Conservation (phyloP, 75 land plant species). For the Pinus taeda region DNA sequence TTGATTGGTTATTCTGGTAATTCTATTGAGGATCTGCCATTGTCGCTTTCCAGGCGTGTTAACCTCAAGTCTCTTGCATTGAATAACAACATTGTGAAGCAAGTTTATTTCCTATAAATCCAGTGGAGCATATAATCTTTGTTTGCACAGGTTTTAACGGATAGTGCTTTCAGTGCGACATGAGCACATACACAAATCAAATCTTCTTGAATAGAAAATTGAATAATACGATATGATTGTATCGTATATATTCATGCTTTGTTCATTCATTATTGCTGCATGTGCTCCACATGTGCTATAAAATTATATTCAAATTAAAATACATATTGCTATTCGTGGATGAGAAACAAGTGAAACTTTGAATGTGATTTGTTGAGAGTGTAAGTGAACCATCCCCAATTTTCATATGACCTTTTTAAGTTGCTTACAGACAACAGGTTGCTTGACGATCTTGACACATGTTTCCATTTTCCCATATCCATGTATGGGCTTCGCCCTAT, state of each 20-base stretch:
- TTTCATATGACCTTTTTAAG: neutral
- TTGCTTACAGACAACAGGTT: neutral
- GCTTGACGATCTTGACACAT: neutral
- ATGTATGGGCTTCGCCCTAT: too few species aligned
- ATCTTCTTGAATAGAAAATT: neutral
- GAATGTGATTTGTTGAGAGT: neutral
- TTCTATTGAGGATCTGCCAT: constrained; percentile 70
- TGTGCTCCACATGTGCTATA: neutral
- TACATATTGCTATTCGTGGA: neutral
- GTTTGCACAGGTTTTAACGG: too few species aligned
- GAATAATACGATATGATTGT: neutral
- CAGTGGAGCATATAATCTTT: neutral
- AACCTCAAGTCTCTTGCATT: constrained; percentile 75
- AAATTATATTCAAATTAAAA: neutral
- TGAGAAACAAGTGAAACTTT: neutral
- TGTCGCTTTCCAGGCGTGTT: constrained; percentile 66
- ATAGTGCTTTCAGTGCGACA: too few species aligned
- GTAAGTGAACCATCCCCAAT: neutral
- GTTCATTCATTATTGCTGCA: neutral
- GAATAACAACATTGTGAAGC: constrained; percentile 54
- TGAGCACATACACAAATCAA: neutral
- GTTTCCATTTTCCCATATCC: too few species aligned
- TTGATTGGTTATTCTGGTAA: constrained; percentile 48
- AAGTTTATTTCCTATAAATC: constrained; percentile 37
- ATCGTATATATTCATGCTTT: neutral